Conservation (phyloP, 257 asterid genomes). For the Nicotiana sylvestris region DNA sequence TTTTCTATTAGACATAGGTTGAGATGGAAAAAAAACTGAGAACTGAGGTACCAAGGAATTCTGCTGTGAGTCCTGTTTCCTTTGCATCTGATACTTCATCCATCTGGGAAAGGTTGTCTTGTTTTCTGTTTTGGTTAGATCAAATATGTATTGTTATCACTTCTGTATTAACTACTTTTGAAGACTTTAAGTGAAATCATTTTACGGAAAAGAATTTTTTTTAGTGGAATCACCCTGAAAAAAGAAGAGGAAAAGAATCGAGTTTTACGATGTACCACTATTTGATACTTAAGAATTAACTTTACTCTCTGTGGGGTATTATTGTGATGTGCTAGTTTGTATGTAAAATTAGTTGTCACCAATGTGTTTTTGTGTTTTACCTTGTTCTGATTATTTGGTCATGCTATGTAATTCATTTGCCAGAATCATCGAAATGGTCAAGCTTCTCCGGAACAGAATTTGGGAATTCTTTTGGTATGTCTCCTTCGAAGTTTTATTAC, state of each 20-base stretch:
- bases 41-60: neutral
- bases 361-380: neutral
- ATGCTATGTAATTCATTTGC: constrained; percentile 16
- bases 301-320: neutral
- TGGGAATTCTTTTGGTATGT: constrained; percentile 84
- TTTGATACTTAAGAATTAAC: neutral
- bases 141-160: neutral
- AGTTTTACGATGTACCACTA: neutral
- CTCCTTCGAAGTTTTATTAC: neutral
- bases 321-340: constrained; percentile 4
- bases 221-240: neutral
- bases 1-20: neutral
- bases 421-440: constrained; percentile 52
- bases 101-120: neutral
- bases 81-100: neutral
- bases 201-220: no score
- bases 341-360: neutral
- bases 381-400: neutral
- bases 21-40: neutral
- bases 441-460: constrained; percentile 71
- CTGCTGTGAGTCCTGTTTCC: neutral
- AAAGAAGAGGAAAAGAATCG: neutral
- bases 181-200: neutral
- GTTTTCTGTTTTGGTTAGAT: neutral
- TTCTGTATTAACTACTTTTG: neutral